Percentiles rank a stretch among this genome's conserved stretches.
Conservation (phyloP, 2,329 filamentous ascomycete species). For the Sclerotinia sclerotiorum region DNA sequence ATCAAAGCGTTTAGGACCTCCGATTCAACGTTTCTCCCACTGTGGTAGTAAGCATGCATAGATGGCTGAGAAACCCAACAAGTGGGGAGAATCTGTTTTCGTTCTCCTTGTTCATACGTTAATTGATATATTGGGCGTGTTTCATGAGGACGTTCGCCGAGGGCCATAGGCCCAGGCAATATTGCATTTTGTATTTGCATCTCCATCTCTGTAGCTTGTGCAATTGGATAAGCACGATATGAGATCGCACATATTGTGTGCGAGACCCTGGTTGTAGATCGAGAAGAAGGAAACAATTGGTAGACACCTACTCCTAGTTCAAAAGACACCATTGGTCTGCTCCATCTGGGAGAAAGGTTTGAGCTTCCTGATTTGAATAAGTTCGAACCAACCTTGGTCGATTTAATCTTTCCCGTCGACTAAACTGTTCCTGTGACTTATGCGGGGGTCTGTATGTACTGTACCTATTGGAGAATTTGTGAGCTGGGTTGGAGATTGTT, state of each 20-base stretch:
- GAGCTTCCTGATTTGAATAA: slow-evolving; percentile 20
- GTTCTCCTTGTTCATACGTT: slow-evolving; percentile 16
- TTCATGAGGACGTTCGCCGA: slow-evolving; percentile 19
- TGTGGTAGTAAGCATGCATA: slow-evolving; percentile 22
- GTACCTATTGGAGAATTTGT: slow-evolving; percentile 6
- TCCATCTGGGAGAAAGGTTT: background rate
- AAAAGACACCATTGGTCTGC: slow-evolving; percentile 19
- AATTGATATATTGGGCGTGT: slow-evolving; percentile 12
- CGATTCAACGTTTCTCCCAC: slow-evolving; percentile 16
- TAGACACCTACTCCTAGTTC: slow-evolving; percentile 2
- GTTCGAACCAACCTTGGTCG: slow-evolving; percentile 12
- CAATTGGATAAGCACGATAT: slow-evolving; percentile 1
- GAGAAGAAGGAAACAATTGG: slow-evolving; percentile 6
- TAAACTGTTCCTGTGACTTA: slow-evolving; percentile 4
- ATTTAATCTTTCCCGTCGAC: slow-evolving; percentile 12
- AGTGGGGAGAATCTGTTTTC: slow-evolving; percentile 10
- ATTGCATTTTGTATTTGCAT: slow-evolving; percentile 16
- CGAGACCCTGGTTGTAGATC: slow-evolving; percentile 17
- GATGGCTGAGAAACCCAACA: slow-evolving; percentile 13
- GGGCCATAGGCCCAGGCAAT: slow-evolving; percentile 9
- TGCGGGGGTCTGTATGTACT: slow-evolving; percentile 16
- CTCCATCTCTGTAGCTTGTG: background rate
- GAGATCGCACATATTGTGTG: slow-evolving; percentile 10
- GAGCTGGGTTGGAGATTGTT: slow-evolving; percentile 4
- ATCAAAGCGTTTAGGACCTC: slow-evolving; percentile 18